Conservation (phyloP, 2,329 filamentous ascomycete species). For the Xylariales sp. region DNA sequence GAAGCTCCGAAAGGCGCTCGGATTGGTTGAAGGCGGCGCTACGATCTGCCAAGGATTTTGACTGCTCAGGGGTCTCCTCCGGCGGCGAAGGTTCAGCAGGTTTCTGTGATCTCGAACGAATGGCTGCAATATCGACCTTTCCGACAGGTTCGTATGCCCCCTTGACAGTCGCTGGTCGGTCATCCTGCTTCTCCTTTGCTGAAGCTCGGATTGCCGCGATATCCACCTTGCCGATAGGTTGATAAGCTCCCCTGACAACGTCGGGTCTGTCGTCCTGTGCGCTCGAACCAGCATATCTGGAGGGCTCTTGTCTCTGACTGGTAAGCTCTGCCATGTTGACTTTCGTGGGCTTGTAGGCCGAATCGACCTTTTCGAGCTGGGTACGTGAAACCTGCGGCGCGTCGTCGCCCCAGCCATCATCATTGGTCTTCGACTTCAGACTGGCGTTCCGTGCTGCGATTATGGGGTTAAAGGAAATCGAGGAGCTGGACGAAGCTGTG, state of each 20-base stretch:
- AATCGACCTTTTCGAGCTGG: slow-evolving; percentile 83
- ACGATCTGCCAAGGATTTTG: slow-evolving; percentile 68
- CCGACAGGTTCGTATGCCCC: slow-evolving; percentile 92
- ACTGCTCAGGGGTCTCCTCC: slow-evolving; percentile 37
- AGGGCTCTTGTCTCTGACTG: slow-evolving; percentile 64
- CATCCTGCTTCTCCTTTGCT: slow-evolving; percentile 65
- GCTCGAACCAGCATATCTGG: slow-evolving; percentile 49
- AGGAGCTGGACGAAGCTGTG: slow-evolving; percentile 58
- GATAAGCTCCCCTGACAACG: slow-evolving; percentile 81
- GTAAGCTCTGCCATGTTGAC: slow-evolving; percentile 87
- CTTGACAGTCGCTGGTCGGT: slow-evolving; percentile 80
- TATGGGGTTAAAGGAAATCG: slow-evolving; percentile 61
- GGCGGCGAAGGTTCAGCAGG: slow-evolving; percentile 36
- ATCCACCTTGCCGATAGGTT: slow-evolving; percentile 95
- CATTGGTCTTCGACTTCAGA: slow-evolving; percentile 53
- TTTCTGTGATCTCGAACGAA: slow-evolving; percentile 76
- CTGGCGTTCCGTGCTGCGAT: slow-evolving; percentile 59
- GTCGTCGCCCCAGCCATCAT: slow-evolving; percentile 92
- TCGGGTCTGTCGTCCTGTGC: slow-evolving; percentile 47
- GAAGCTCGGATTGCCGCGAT: slow-evolving; percentile 83
- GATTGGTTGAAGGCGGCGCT: slow-evolving; percentile 69
- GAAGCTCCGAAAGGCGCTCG: slow-evolving; percentile 78
- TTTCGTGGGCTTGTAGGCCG: slow-evolving; percentile 92
- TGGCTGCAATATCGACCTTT: slow-evolving; percentile 95
- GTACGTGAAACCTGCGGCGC: slow-evolving; percentile 85